A percentile compares a stretch with the other conserved stretches of the same genome.
Evolutionary conservation across 2,329 filamentous ascomycete genomes (phyloP).

Genomic region (Chrysosporium keratinophilum): DNA sequence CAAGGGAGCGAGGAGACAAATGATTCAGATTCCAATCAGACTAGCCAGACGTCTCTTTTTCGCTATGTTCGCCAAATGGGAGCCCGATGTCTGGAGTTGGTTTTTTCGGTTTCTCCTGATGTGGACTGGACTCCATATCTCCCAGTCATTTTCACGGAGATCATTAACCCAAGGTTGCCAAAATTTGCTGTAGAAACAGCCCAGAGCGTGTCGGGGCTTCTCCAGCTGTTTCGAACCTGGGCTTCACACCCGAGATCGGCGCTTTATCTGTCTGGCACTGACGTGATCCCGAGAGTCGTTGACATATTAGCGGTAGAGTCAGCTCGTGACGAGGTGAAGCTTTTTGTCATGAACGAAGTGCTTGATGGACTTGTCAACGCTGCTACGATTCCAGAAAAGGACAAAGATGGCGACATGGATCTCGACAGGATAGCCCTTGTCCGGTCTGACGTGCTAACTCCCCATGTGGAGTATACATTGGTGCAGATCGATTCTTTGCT

Average conservation of each 20-base stretch:
- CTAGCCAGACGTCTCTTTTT: constrained; percentile 25
- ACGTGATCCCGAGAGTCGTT: constrained; percentile 58
- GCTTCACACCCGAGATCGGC: constrained; percentile 56
- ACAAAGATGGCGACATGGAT: constrained; percentile 39
- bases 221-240: constrained; percentile 75
- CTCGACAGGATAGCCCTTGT: constrained; percentile 33
- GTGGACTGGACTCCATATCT: constrained; percentile 66
- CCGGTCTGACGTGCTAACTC: constrained; percentile 31
- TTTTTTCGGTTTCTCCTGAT: constrained; percentile 62
- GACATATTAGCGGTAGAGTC: constrained; percentile 62
- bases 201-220: constrained; percentile 73
- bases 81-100: constrained; percentile 69
- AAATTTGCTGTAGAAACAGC: constrained; percentile 76
- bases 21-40: constrained; percentile 19
- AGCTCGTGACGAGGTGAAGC: constrained; percentile 75
- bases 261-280: constrained; percentile 54
- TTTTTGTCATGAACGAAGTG: constrained; percentile 65
- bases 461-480: constrained; percentile 59
- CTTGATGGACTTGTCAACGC: constrained; percentile 58
- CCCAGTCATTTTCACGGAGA: constrained; percentile 58
- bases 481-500: constrained; percentile 42
- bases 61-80: constrained; percentile 48
- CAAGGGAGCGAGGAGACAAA: constrained; percentile 20
- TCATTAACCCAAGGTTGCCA: constrained; percentile 65
- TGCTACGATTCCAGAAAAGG: constrained; percentile 37